These are phyloP conservation scores for Leccinum pellstonianum DNA, from an alignment of 768 basidiomycete species.

Conservation along the genomic window DNA sequence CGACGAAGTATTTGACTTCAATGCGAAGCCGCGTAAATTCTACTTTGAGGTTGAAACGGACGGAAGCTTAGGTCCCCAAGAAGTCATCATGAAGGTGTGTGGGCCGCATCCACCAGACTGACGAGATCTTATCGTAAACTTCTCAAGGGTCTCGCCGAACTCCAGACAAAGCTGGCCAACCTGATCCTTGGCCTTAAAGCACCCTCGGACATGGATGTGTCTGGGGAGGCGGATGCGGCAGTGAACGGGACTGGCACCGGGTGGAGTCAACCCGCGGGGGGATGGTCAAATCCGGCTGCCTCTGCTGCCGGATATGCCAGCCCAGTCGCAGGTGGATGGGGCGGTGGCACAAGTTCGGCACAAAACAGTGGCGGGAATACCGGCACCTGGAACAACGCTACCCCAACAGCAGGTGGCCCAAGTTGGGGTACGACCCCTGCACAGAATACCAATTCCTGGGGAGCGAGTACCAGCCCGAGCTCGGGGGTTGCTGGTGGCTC, in stretches of 20 bases:
- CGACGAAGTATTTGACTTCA: slow-evolving; percentile 83
- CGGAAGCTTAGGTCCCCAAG: slow-evolving; percentile 84
- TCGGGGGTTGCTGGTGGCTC: slow-evolving; percentile 15
- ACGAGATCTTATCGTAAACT: background rate
- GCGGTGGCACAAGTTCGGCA: slow-evolving; percentile 25
- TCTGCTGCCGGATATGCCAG: slow-evolving; percentile 33
- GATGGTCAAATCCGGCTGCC: background rate
- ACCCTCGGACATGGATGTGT: slow-evolving; percentile 55
- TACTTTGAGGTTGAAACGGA: slow-evolving; percentile 96
- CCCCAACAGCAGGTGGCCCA: slow-evolving; percentile 29
- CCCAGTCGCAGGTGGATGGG: slow-evolving; percentile 34
- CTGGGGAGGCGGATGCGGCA: slow-evolving; percentile 36
- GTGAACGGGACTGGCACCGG: slow-evolving; percentile 26
- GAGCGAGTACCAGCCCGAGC: slow-evolving; percentile 35
- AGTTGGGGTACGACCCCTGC: slow-evolving; percentile 34
- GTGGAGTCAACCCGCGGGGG: slow-evolving; percentile 25
- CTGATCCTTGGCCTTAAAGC: slow-evolving; percentile 74
- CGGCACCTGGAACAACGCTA: slow-evolving; percentile 18
- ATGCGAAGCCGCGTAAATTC: slow-evolving; percentile 84
- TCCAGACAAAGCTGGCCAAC: slow-evolving; percentile 79
- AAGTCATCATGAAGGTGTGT: slow-evolving; percentile 80
- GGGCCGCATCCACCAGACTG: background rate
- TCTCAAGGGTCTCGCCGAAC: slow-evolving; percentile 66
- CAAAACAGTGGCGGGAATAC: slow-evolving; percentile 23
- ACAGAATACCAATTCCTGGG: slow-evolving; percentile 35